A percentile compares a stretch with the other conserved stretches of the same genome.
Evolutionary conservation across 2,329 filamentous ascomycete species (phyloP).

Genomic region (Annulohypoxylon truncatum): DNA sequence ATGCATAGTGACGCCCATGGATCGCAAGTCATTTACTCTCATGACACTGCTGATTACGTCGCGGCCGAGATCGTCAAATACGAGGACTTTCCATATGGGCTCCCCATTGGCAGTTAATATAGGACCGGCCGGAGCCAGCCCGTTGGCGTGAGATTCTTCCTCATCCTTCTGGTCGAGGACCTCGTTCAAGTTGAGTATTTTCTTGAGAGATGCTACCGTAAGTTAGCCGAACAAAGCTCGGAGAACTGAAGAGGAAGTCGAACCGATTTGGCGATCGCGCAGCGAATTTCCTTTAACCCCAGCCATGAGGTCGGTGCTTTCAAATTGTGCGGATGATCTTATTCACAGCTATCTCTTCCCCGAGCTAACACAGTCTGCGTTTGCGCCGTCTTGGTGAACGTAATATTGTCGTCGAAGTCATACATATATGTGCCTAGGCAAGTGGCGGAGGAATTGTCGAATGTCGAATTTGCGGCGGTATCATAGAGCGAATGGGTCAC

Average conservation of each 20-base stretch:
- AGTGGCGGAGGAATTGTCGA: not conserved
- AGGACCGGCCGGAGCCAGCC: conserved; percentile 76
- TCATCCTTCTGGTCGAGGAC: conserved; percentile 68
- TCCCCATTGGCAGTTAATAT: conserved; percentile 89
- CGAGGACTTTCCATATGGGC: conserved; percentile 96
- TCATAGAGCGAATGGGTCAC: not conserved
- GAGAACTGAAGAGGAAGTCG: conserved; percentile 14
- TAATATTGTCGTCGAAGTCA: conserved; percentile 26
- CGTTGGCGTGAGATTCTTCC: conserved; percentile 73
- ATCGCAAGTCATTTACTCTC: conserved; percentile 89
- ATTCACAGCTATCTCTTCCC: conserved; percentile 1
- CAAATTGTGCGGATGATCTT: not conserved
- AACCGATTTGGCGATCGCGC: conserved; percentile 51
- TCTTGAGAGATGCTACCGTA: conserved; percentile 80
- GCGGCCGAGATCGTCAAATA: conserved; percentile 90
- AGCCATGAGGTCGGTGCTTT: conserved; percentile 42
- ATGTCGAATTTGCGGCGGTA: not conserved
- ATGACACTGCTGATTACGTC: conserved; percentile 98
- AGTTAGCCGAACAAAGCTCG: conserved; percentile 20
- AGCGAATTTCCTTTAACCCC: conserved; percentile 43
- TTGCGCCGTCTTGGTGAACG: conserved; percentile 22
- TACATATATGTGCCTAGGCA: conserved; percentile 28
- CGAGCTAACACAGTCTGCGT: conserved; percentile 7
- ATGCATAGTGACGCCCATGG: conserved; percentile 96
- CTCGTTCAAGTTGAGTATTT: conserved; percentile 94